Evolutionary conservation across 2,329 filamentous ascomycete genomes (phyloP).

Genomic region (Calonectria pauciramosa): DNA sequence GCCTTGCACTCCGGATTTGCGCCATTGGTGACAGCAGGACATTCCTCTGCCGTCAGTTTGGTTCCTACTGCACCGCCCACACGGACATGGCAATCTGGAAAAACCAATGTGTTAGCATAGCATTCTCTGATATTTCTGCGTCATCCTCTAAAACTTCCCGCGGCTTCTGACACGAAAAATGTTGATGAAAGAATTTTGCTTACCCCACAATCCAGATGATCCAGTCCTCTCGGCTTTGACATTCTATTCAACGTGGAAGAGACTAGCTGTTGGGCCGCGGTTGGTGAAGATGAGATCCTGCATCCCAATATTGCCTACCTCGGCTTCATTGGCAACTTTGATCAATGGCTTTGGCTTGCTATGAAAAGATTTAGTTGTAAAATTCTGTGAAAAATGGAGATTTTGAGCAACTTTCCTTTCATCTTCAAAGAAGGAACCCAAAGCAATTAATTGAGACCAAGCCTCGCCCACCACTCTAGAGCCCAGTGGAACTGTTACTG

Average conservation of each 20-base stretch:
- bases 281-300: slow-evolving; percentile 74
- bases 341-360: slow-evolving; percentile 58
- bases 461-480: slow-evolving; percentile 62
- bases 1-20: not conserved
- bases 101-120: not conserved
- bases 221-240: slow-evolving; percentile 46
- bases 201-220: too few species aligned
- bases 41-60: not conserved
- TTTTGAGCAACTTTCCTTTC: not conserved
- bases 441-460: slow-evolving; percentile 63
- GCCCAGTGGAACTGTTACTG: slow-evolving; percentile 59
- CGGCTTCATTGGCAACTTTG: slow-evolving; percentile 67
- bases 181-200: too few species aligned
- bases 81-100: not conserved
- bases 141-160: too few species aligned
- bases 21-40: too few species aligned
- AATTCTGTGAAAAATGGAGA: not conserved
- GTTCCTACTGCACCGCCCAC: not conserved
- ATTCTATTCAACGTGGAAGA: slow-evolving; percentile 73
- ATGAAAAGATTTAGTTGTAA: not conserved
- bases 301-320: slow-evolving; percentile 73
- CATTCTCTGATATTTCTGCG: too few species aligned
- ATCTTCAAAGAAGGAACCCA: slow-evolving; percentile 63
- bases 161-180: too few species aligned
- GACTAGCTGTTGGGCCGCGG: slow-evolving; percentile 68